Evolutionary conservation across 768 basidiomycete genomes (phyloP).

Genomic region (Boletus reticuloceps): DNA sequence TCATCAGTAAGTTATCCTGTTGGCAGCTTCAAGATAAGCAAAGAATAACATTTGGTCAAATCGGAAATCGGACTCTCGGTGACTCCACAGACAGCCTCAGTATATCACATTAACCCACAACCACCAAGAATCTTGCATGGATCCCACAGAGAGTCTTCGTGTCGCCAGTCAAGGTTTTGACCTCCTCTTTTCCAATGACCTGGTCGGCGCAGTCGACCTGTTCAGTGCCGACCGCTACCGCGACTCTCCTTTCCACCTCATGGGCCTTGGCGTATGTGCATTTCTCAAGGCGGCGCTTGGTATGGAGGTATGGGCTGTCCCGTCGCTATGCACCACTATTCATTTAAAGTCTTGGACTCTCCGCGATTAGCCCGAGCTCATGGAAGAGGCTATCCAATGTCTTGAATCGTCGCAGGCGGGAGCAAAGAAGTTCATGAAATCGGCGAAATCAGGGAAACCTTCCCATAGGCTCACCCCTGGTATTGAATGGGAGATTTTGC

Average conservation of each 20-base stretch:
- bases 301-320: constrained; percentile 56
- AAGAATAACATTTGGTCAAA: no score
- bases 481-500: constrained; percentile 73
- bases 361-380: constrained; percentile 46
- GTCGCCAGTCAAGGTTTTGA: constrained; percentile 57
- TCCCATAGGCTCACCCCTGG: constrained; percentile 54
- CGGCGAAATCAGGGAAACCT: constrained; percentile 32
- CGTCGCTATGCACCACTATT: no score
- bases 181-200: constrained; percentile 65
- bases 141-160: constrained; percentile 31
- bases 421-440: constrained; percentile 49
- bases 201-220: constrained; percentile 48
- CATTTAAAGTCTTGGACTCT: not conserved
- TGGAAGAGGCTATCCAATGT: constrained; percentile 59
- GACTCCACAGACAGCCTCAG: no score
- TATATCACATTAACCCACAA: no score
- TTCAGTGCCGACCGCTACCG: constrained; percentile 35
- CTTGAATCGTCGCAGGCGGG: constrained; percentile 60
- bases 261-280: constrained; percentile 69
- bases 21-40: no score
- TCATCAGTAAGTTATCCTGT: no score
- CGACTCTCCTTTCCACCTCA: constrained; percentile 67
- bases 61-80: constrained; percentile 18
- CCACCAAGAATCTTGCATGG: constrained; percentile 1
- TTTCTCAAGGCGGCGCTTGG: constrained; percentile 78